Base-by-base conservation (phyloP, 768 basidiomycete genomes). In the Kwoniella dendrophila region DNA sequence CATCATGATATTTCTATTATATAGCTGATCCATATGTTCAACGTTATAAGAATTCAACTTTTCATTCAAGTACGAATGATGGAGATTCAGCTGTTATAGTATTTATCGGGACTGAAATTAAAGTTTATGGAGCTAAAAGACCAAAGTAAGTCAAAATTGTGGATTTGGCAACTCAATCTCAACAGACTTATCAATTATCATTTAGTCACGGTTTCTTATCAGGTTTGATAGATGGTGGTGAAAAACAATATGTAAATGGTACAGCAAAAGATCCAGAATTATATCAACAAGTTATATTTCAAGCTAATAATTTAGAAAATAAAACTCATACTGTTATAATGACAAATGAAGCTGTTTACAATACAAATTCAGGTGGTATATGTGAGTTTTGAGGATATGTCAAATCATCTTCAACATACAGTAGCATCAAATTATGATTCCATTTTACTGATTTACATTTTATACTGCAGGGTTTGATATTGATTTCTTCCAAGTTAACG, bases 401-500 rank as follows among this genome's bases (percentile, higher is more conserved):
- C n/a, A n/a, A n/a, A n/a, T 20, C 47, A 20, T 26, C 8, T 18
- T 18, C 18, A 38, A 44, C 43, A 11, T 44, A 11, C 43, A 22
- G 43, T 44, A 6, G 8, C 36, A 8, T 38, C 36, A 38, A 38
- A 8, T 38, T 38, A n/a, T n/a, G n/a, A n/a, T n/a, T n/a, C n/a
- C n/a, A n/a, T n/a, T n/a, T n/a, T n/a, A n/a, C 49, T 51, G 4
- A 6, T 14, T 29, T 6, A 51, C 30, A 16, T 27, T 41, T 4
- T 12, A 2, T 4, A 18, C 1, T 24, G 26, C 24, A 55, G 54
- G 54, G 54, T 36, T 55, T 22, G 54, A 55, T 30, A 55, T 55
- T 29, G 54, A 55, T n/a, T 55, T 55, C 40, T 40, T 55, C 24
- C n/a, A 38, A 5, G 41, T 55, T 27, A 55, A 55, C 54, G 54